Evolutionary conservation across 495 filamentous ascomycete species (phyloP), one percentile per base, ranked within the genome.

Genomic region (Hypoxylon crocopeplum): DNA sequence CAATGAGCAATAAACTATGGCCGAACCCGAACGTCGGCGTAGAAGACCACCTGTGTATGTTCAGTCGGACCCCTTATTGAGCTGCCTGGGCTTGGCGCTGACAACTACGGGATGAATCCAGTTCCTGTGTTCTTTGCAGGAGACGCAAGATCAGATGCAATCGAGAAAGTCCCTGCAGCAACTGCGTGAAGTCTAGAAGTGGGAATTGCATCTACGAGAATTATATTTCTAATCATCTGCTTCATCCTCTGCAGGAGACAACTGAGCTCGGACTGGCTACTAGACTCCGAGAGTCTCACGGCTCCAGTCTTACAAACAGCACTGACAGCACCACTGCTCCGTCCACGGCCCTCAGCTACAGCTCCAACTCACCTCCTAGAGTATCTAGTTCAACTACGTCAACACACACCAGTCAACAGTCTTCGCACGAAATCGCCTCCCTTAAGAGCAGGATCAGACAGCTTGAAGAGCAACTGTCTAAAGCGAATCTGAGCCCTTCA

Each of bases 71-170:
- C 16, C 39, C 13, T 20, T 19, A 22, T 21, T 25, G 20, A 1
- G 12, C 67, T 41, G 27, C 19, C 12, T 17, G 33, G 36, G 36
- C 59, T 37, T 55, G 27, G 47, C 29, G 41, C 53, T 57, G 12
- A 52, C 41, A 48, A 16, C 36, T 11, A 11, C 41, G 33, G 8
- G 24, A 57, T 24, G 25, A 10, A 34, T 27, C 47, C 47, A 82
- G 79, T 52, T 86, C 80, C 2, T 82, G 80, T 59, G 52, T 60
- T 25, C 66, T 77, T 1, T 84, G 81, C 34, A 64, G 79, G 24
- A 73, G 63, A 50, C 72, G 79, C 11, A 84, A 84, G 49, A 75
- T 82, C n/a, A 68, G 70, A 56, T 84, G 81, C 59, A 75, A 81
- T 67, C 71, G 77, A 20, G 73, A 77, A 54, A 62, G 24, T 10